These are phyloP conservation scores for Heimioporus punctisporus DNA, from an alignment of 1,284 basidiomycete genomes.

Conservation along the genomic window DNA sequence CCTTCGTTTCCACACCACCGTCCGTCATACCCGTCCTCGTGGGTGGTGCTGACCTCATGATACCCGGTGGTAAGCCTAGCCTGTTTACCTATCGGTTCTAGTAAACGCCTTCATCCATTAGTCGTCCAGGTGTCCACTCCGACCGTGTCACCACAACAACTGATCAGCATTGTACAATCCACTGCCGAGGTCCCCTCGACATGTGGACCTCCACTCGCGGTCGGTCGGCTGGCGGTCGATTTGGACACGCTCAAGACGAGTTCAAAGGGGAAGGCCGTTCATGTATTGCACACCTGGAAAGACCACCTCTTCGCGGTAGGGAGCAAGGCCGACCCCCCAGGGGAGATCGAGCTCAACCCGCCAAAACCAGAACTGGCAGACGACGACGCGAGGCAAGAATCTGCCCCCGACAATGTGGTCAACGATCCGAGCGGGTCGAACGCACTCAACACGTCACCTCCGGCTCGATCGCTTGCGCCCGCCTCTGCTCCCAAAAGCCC, in stretches of 20 bases:
- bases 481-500: slow-evolving; percentile 4
- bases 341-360: slow-evolving; percentile 32
- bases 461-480: background rate
- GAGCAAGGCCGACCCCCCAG: slow-evolving; percentile 55
- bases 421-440: slow-evolving; percentile 15
- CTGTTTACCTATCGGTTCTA: no score
- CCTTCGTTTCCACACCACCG: slow-evolving; percentile 64
- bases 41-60: slow-evolving; percentile 79
- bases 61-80: slow-evolving; percentile 75
- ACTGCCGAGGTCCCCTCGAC: slow-evolving; percentile 32
- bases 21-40: slow-evolving; percentile 65
- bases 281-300: slow-evolving; percentile 70
- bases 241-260: slow-evolving; percentile 43
- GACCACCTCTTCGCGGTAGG: slow-evolving; percentile 76
- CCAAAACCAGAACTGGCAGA: background rate
- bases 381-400: slow-evolving; percentile 3
- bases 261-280: slow-evolving; percentile 76
- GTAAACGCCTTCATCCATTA: no score
- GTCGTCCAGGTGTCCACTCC: slow-evolving; percentile 54
- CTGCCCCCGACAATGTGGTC: slow-evolving; percentile 14
- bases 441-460: slow-evolving; percentile 6
- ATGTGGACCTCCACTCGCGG: slow-evolving; percentile 59
- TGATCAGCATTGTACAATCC: slow-evolving; percentile 63
- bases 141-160: slow-evolving; percentile 43
- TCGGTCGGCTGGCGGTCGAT: slow-evolving; percentile 70